Evolutionary conservation across 768 basidiomycete genomes (phyloP), one percentile per base, ranked within the genome.

Genomic region (Tubosaeta sp.): DNA sequence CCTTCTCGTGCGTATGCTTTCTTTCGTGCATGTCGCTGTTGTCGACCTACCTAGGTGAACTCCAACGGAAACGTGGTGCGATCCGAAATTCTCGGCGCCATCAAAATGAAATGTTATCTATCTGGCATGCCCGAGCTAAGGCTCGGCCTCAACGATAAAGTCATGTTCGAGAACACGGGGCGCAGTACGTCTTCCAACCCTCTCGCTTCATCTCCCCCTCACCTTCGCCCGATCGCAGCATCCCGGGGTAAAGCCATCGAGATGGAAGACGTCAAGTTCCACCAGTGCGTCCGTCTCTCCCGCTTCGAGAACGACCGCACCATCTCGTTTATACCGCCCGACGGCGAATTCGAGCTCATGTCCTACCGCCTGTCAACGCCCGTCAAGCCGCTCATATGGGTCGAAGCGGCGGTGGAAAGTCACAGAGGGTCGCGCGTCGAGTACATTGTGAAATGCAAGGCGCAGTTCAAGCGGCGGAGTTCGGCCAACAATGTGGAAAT

Each of bases 181-280:
- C 80, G 97, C 61, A 92, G 93, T 95, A 67, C 64, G 90, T 76
- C 32, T 13, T 48, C 4, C 5, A 26, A 26, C 48, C n/a, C 6
- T 17, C 25, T 10, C 6, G 2, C 27, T 34, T 31, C 41, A 10
- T 27, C 37, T 47, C 32, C 26, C 10, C 8, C 10, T 19, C 35
- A 22, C 4, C 11, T 48, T 29, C 45, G 34, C 27, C 27, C 12
- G 29, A 44, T 42, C 37, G 8, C 16, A 52, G 53, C 58, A 43
- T 29, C 69, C 86, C 84, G 95, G 12, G 95, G 95, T 12, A 99
- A 98, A 71, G 88, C 97, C 3, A 97, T 99, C 60, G 97, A 99
- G 72, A 97, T 99, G 90, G 97, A 99, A 69, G 97, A 98, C 63
- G 92, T 97, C 74, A 97, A 97, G 69, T 99, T 99, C 75, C 97